Conservation (phyloP, 2,329 filamentous ascomycete genomes). For the Ophiostoma perfectum region DNA sequence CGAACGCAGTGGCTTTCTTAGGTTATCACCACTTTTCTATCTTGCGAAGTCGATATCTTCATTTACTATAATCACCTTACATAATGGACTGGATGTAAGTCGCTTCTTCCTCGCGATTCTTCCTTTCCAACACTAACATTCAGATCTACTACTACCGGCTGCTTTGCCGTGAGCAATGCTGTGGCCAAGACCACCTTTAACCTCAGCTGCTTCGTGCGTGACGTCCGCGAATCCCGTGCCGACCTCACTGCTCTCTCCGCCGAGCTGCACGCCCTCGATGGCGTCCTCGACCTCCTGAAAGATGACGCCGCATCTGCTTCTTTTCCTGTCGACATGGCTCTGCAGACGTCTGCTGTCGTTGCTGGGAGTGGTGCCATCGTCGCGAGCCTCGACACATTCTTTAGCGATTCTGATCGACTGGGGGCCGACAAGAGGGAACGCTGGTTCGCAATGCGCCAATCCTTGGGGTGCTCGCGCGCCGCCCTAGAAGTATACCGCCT, state of each 20-base stretch:
- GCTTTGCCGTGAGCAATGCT: slow-evolving; percentile 35
- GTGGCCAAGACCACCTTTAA: slow-evolving; percentile 34
- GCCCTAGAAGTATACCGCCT: slow-evolving; percentile 38
- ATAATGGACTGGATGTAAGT: slow-evolving; percentile 24
- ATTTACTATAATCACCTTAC: background rate
- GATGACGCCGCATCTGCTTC: slow-evolving; percentile 34
- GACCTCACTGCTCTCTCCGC: slow-evolving; percentile 38
- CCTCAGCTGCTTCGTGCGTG: slow-evolving; percentile 37
- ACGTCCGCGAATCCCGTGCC: slow-evolving; percentile 39
- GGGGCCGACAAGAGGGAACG: slow-evolving; percentile 31
- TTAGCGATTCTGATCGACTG: slow-evolving; percentile 30
- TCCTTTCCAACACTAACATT: background rate
- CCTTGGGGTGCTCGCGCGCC: slow-evolving; percentile 33
- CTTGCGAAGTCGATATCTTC: background rate
- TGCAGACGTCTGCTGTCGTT: slow-evolving; percentile 35
- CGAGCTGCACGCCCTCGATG: slow-evolving; percentile 40
- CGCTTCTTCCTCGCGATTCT: background rate
- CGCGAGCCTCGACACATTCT: slow-evolving; percentile 34
- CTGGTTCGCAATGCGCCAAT: slow-evolving; percentile 35
- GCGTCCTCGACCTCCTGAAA: slow-evolving; percentile 36
- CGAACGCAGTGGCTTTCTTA: too few species aligned
- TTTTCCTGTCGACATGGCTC: slow-evolving; percentile 36
- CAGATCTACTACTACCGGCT: slow-evolving; percentile 30
- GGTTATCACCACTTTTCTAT: background rate
- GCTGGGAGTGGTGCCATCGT: slow-evolving; percentile 35